phyloP scores from a whole-genome alignment of 2,329 filamentous ascomycete genomes.

The Ophiostoma angusticollis region DNA sequence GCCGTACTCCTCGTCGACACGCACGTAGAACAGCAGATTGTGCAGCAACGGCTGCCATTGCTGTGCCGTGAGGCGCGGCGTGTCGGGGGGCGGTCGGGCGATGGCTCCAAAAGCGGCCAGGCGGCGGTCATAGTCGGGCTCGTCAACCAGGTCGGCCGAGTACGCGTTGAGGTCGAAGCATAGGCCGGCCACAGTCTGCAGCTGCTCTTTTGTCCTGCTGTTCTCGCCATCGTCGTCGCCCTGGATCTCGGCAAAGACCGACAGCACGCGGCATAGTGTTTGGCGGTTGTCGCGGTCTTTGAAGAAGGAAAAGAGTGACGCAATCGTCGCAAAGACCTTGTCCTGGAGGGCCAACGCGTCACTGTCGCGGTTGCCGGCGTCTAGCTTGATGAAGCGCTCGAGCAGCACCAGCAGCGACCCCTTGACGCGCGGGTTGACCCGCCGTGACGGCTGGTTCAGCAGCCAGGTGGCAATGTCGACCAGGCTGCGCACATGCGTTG shows the following conservation, averaged over 20 bases:
- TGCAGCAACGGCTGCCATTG: constrained; percentile 84
- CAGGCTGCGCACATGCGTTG: constrained; percentile 60
- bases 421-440: constrained; percentile 75
- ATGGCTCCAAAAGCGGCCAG: constrained; percentile 64
- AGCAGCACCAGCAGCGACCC: constrained; percentile 67
- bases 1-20: constrained; percentile 75
- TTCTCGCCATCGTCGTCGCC: constrained; percentile 24
- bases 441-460: constrained; percentile 69
- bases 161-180: constrained; percentile 76
- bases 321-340: constrained; percentile 59
- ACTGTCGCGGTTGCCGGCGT: constrained; percentile 35
- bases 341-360: constrained; percentile 35
- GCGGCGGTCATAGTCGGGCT: constrained; percentile 77
- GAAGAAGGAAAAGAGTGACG: constrained; percentile 81
- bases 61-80: constrained; percentile 42
- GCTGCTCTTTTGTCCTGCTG: constrained; percentile 8
- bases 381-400: constrained; percentile 63
- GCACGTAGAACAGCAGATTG: constrained; percentile 81
- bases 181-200: constrained; percentile 52
- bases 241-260: constrained; percentile 49
- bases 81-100: constrained; percentile 43
- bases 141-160: constrained; percentile 57
- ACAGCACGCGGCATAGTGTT: constrained; percentile 59
- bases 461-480: constrained; percentile 71
- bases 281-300: constrained; percentile 66